A percentile compares a stretch with the other conserved stretches of the same genome.
These are phyloP conservation scores for Neltuma alba DNA, from an alignment of 306 rosid genomes.

Conservation along the genomic window DNA sequence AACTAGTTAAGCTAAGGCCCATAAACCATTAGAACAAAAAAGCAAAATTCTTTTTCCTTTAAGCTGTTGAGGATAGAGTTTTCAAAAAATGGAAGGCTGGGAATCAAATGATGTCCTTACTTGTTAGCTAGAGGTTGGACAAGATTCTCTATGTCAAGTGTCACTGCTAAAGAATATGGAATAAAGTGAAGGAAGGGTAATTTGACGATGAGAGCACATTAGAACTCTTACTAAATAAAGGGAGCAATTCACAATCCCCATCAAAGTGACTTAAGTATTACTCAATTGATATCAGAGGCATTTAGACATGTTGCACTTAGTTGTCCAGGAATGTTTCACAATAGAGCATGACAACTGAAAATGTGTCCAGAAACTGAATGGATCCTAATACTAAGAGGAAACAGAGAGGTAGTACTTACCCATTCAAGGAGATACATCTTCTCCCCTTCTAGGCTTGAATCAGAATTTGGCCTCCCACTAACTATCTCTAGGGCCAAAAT, in stretches of 20 bases:
- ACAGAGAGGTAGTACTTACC: slow-evolving; percentile 43
- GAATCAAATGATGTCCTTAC: neutral
- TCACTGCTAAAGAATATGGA: neutral
- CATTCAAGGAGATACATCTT: slow-evolving; percentile 73
- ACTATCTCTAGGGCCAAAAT: slow-evolving; percentile 76
- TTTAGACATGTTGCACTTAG: neutral
- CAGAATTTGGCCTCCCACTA: slow-evolving; percentile 74
- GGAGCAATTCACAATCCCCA: neutral
- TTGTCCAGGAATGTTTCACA: neutral
- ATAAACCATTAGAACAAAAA: neutral
- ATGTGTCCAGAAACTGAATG: neutral
- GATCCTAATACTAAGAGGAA: neutral
- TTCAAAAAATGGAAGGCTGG: neutral
- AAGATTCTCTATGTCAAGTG: neutral
- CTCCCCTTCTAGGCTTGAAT: slow-evolving; percentile 59
- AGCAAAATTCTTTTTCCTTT: neutral
- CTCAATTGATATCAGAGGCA: neutral
- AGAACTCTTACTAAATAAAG: neutral
- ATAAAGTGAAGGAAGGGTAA: neutral
- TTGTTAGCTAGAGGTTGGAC: neutral
- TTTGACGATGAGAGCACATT: neutral
- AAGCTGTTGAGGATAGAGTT: too few species aligned
- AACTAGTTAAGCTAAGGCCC: neutral
- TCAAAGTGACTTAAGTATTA: neutral
- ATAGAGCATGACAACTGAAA: neutral